Base-by-base conservation (phyloP, 306 rosid species). In the Pueraria montana region DNA sequence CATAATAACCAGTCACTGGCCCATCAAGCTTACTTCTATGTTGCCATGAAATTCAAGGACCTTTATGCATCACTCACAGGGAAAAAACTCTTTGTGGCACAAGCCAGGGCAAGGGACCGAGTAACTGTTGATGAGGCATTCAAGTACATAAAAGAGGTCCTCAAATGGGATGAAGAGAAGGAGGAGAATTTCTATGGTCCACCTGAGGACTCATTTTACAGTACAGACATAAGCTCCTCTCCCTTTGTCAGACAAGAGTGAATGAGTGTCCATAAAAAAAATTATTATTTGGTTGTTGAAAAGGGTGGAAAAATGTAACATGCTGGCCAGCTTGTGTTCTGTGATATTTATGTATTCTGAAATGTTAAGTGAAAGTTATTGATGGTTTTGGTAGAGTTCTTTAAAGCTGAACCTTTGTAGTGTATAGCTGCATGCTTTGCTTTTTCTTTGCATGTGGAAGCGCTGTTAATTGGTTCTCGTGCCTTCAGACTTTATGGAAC, bases 41-140 rank as follows among this genome's bases (percentile, higher is more conserved):
- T 94, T 17, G 99, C 99, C 18, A 96, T 96, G 98, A 96, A 96
- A 89, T 96, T 94, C 86, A 96, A 96, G 85, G 98, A 96, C 86
- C 97, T 92, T 8, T 96, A 96, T 66, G 89, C 90, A 20, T 88
- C 98, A 64, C 84, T 94, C 83, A 91, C 97, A 0, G 79, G 86
- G 17, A 89, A 86, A 32, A 96, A 94, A 85, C 98, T 94, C 53
- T 96, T 94, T 16, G 98, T 94, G 72, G 89, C 93, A 89, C 99
- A 96, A 85, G 94, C 92, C 24, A 86, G 88, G 72, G 97, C 97
- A 2, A 89, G 99, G 90, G 99, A 96, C 40, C 81, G 97, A 61
- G 88, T 85, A 68, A 92, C 94, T 1, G 86, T 94, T 2, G 94
- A 96, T 21, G 98, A 96, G 79, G 92, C 97, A 13, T 96, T 96